These are phyloP conservation scores for Sporothrix pseudoabietina DNA, from an alignment of 2,329 filamentous ascomycete species.

Conservation along the genomic window DNA sequence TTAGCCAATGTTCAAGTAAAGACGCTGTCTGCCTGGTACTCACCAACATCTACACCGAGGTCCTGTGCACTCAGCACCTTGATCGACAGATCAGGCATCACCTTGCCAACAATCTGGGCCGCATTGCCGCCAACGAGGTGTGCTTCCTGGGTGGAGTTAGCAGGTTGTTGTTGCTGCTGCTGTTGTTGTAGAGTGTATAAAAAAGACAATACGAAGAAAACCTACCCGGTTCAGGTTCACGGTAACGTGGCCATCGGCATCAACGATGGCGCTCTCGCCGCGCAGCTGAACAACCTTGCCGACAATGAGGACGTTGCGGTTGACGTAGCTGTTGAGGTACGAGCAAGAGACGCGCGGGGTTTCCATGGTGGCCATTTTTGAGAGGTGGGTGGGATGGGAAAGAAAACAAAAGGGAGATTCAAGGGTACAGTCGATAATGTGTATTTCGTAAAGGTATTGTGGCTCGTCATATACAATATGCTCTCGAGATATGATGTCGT, in stretches of 20 bases:
- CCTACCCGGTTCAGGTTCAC: slow-evolving; percentile 71
- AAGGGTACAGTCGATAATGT: background rate
- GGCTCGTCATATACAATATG: background rate
- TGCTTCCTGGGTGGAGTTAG: slow-evolving; percentile 56
- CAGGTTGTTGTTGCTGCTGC: no score
- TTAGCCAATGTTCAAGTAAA: background rate
- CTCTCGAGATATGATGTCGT: background rate
- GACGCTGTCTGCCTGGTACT: slow-evolving; percentile 39
- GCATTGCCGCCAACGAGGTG: slow-evolving; percentile 70
- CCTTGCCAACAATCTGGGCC: slow-evolving; percentile 78
- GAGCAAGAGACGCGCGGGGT: slow-evolving; percentile 81
- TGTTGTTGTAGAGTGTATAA: no score
- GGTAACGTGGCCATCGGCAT: slow-evolving; percentile 76
- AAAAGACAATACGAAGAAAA: no score
- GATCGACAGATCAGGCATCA: slow-evolving; percentile 71
- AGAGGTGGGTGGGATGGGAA: no score
- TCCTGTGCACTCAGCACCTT: slow-evolving; percentile 71
- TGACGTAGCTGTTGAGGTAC: slow-evolving; percentile 76
- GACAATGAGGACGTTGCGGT: slow-evolving; percentile 76
- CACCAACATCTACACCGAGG: slow-evolving; percentile 70
- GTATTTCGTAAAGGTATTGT: background rate
- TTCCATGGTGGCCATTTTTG: slow-evolving; percentile 58
- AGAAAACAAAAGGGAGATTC: background rate
- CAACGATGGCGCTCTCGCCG: slow-evolving; percentile 77
- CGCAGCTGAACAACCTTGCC: slow-evolving; percentile 82